Base-by-base conservation (phyloP, 2,329 filamentous ascomycete genomes). In the Eutypa lata region DNA sequence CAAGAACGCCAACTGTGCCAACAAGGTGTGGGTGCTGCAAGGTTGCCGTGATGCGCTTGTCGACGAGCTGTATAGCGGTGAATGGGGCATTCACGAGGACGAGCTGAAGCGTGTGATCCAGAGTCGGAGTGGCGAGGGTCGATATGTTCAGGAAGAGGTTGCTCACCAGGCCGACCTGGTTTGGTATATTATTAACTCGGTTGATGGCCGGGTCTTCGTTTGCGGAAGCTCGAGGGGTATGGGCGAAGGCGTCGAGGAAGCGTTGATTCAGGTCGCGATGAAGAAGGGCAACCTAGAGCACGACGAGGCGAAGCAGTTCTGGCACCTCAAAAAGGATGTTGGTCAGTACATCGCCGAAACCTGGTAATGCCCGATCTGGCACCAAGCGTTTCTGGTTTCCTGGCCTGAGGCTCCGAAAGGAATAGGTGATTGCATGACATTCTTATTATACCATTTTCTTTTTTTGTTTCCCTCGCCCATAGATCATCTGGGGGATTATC, bases 101-200 rank as follows among this genome's bases (percentile, higher is more conserved):
- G 87, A 92, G 68, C 87, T 92, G 48, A 91, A 92, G 74, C 88
- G 85, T 42, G 89, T 94, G 1, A 87, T 92, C 11, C 84, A 94
- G 71, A 90, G 83, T 61, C 86, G 86, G 49, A 81, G 79, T 47
- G 89, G 89, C 45, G 88, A 91, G 61, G 90, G 90, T 57, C 87
- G 88, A 59, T 99, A 99, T 67, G 94, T 99, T 2, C 94, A 99
- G 68, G 94, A 99, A 65, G 94, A 97, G 71, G 93, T 99, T 8
- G 79, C 83, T 11, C 81, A 90, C 58, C 94, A 97, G 70, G 90
- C 92, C 2, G 94, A 97, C 67, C 81, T 97, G n/a, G 93, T 97
- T 16, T 99, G 94, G 94, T 96, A 91, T 70, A 91, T 97, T 58
- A 89, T 96, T 77, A 97, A 97, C 70, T 86, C 91, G 2, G 79